Evolutionary conservation across 2,329 filamentous ascomycete genomes (phyloP).

Genomic region (Stagonosporopsis vannaccii): DNA sequence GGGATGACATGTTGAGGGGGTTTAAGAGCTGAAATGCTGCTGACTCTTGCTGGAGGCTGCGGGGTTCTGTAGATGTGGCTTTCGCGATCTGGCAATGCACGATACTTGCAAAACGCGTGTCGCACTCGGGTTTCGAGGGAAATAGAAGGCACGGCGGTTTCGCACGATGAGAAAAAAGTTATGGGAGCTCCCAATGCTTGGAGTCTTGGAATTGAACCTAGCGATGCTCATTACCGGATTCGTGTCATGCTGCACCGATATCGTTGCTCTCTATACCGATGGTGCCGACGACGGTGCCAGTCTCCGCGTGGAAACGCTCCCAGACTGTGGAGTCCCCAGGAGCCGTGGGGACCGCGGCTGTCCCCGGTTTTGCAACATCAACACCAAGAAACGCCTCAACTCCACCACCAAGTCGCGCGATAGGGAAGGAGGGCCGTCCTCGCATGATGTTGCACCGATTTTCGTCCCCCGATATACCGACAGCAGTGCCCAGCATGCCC

Average conservation of each 20-base stretch:
- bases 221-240: slow-evolving; percentile 21
- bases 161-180: slow-evolving; percentile 18
- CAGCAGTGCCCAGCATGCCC: slow-evolving; percentile 3
- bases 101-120: neutral
- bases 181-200: slow-evolving; percentile 21
- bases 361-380: slow-evolving; percentile 8
- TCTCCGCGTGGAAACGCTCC: slow-evolving; percentile 29
- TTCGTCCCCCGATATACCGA: slow-evolving; percentile 26
- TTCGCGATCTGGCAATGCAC: neutral
- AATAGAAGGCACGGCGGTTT: slow-evolving; percentile 5
- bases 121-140: neutral
- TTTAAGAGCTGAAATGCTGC: neutral
- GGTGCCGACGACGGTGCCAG: slow-evolving; percentile 13
- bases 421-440: slow-evolving; percentile 18
- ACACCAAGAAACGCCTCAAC: slow-evolving; percentile 12
- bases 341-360: slow-evolving; percentile 24
- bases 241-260: slow-evolving; percentile 34
- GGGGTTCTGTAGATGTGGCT: neutral
- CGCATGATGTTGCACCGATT: slow-evolving; percentile 31
- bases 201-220: neutral
- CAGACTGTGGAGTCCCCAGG: slow-evolving; percentile 27
- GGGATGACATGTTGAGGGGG: slow-evolving; percentile 48
- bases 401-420: slow-evolving; percentile 10
- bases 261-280: slow-evolving; percentile 30
- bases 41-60: neutral